A percentile compares a stretch with the other conserved stretches of the same genome.
phyloP scores from a whole-genome alignment of 805 yeast genomes.

The Saturnispora sekii region DNA sequence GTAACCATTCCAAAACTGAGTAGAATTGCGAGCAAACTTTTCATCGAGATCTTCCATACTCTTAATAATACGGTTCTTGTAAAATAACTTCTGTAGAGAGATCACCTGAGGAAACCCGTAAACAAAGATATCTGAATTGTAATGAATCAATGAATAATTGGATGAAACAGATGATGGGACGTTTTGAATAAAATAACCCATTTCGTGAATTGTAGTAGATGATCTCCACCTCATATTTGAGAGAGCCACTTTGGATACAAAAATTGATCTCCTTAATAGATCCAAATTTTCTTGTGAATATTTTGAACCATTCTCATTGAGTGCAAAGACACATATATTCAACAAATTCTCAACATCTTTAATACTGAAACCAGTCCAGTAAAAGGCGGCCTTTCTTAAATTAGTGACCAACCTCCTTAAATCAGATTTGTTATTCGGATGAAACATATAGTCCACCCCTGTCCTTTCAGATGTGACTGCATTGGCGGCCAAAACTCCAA shows the following conservation, averaged over 20 bases:
- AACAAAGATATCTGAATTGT: conserved; percentile 28
- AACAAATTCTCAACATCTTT: conserved; percentile 47
- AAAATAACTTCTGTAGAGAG: conserved; percentile 42
- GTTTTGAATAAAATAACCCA: conserved; percentile 44
- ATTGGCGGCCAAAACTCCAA: conserved; percentile 59
- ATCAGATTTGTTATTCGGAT: conserved; percentile 45
- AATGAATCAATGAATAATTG: conserved; percentile 36
- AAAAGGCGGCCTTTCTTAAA: conserved; percentile 57
- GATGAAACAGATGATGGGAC: conserved; percentile 34
- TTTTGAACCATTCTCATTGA: conserved; percentile 26
- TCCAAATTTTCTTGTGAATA: conserved; percentile 31
- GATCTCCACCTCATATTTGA: conserved; percentile 48
- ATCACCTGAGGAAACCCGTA: conserved; percentile 54
- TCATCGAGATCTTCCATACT: conserved; percentile 23
- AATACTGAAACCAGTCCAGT: conserved; percentile 65
- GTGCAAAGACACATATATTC: conserved; percentile 36
- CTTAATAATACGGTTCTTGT: conserved; percentile 39
- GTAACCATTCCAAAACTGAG: conserved; percentile 43
- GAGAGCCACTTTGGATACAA: conserved; percentile 40
- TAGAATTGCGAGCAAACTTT: conserved; percentile 28
- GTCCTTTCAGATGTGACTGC: conserved; percentile 64
- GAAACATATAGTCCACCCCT: conserved; percentile 65
- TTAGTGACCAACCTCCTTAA: conserved; percentile 49
- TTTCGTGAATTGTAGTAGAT: conserved; percentile 51
- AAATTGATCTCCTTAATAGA: conserved; percentile 36